These are phyloP conservation scores for Aurantiochytrium sp. DNA, from an alignment of 108 stramenopile genomes.

Conservation along the genomic window DNA sequence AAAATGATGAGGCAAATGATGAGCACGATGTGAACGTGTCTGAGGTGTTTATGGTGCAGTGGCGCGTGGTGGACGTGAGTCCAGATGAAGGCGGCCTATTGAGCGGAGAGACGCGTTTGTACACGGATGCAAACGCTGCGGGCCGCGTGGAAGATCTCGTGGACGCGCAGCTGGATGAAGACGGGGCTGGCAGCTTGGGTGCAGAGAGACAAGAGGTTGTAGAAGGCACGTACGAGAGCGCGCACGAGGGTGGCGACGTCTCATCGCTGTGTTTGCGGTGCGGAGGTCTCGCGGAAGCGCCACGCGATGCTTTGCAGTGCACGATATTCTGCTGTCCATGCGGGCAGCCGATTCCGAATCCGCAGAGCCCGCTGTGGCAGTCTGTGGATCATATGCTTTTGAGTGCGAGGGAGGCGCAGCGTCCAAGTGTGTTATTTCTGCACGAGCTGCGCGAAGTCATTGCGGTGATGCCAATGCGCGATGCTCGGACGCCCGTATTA, in stretches of 20 bases:
- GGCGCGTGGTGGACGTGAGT: not conserved
- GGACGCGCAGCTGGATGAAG: not conserved
- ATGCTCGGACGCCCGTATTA: not conserved
- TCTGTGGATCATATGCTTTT: not conserved
- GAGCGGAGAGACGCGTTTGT: not conserved
- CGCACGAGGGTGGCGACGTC: not conserved
- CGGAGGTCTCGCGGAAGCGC: not conserved
- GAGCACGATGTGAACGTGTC: not conserved
- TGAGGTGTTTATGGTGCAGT: not conserved
- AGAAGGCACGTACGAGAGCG: not conserved
- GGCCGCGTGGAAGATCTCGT: not conserved
- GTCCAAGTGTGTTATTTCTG: not conserved
- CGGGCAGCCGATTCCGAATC: not conserved
- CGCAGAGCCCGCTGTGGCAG: not conserved
- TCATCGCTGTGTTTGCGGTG: not conserved
- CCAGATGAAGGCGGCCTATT: not conserved
- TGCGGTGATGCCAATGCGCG: not conserved
- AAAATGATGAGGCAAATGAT: no score
- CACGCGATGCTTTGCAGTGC: not conserved
- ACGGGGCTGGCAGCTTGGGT: no score
- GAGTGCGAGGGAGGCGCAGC: not conserved
- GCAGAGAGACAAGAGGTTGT: not conserved
- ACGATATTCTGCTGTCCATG: not conserved
- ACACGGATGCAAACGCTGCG: not conserved
- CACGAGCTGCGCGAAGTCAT: not conserved